A percentile compares a stretch with the other conserved stretches of the same genome.
phyloP scores from a whole-genome alignment of 164 flowering plant species.

The Annona squamosa region DNA sequence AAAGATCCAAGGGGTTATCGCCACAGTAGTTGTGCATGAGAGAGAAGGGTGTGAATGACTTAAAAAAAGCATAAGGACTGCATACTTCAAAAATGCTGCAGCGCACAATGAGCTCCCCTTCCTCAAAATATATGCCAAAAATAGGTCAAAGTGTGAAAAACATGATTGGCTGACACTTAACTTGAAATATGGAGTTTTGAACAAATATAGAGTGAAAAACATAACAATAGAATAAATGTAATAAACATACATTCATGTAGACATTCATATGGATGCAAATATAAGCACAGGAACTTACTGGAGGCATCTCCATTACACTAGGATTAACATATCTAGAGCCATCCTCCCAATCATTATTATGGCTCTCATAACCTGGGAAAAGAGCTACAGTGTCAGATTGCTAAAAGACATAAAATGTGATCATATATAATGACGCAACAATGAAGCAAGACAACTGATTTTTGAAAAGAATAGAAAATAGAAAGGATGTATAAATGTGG shows the following conservation, averaged over 20 bases:
- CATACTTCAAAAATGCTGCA: neutral
- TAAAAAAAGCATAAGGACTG: too few species aligned
- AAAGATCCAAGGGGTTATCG: too few species aligned
- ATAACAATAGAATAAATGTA: neutral
- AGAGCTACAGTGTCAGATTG: neutral
- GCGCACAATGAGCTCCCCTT: neutral
- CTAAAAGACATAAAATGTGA: neutral
- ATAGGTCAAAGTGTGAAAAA: neutral
- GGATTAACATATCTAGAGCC: slow-evolving; percentile 40
- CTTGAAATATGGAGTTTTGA: neutral
- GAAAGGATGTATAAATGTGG: too few species aligned
- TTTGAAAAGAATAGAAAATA: neutral
- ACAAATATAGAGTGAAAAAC: neutral
- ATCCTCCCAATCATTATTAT: slow-evolving; percentile 57
- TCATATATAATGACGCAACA: neutral
- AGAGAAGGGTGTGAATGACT: too few species aligned
- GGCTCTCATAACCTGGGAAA: slow-evolving; percentile 50
- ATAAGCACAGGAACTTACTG: slow-evolving; percentile 32
- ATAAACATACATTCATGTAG: neutral
- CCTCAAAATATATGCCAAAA: neutral
- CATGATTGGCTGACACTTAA: neutral
- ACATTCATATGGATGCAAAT: neutral
- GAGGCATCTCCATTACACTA: slow-evolving; percentile 55
- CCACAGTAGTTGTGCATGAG: too few species aligned
- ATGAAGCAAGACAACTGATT: neutral